Base-by-base conservation (phyloP, 2,329 filamentous ascomycete species). In the Mycosphaerella sp. region DNA sequence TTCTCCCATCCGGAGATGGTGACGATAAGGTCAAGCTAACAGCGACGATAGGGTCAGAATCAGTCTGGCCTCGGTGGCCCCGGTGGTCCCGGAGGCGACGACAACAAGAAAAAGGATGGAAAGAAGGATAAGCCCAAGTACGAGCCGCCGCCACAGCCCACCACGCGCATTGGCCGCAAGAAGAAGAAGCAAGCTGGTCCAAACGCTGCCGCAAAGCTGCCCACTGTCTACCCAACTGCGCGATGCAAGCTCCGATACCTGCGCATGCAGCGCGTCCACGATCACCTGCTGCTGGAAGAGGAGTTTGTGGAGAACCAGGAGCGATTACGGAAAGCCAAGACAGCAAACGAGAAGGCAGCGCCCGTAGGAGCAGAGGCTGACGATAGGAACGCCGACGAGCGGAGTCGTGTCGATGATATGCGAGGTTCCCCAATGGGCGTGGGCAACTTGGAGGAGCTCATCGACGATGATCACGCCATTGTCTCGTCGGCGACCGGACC, bases 121-220 rank as follows among this genome's bases (percentile, higher is more conserved):
- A 77, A 77, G 91, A 97, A 98, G 81, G 91, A 98, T 58, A 98
- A 98, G 85, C 93, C 93, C 69, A 97, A 95, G 86, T 98, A 98
- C 79, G 93, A 98, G 74, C 93, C 93, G 59, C 93, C 93, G 62
- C 93, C 93, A 72, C 86, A 91, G 67, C 93, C 93, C 58, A 98
- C 93, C 57, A 97, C 93, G 61, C 88, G 93, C 70, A 86, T 98
- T 70, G 93, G 93, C 55, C 88, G 91, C 68, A 96, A 94, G 86
- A 98, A 98, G 87, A 91, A 90, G 80, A 96, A 88, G 84, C 81
- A 83, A 44, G 89, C 86, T 54, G 93, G 93, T 47, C 89, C 89
- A 57, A 96, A 91, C 71, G 90, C 93, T 45, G 88, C 93, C 14
- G 89, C 91, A 52, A 98, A 98, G 75, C 85, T 98, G 21, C 93